These are phyloP conservation scores for Mychonastes homosphaera DNA, from an alignment of 139 green algal genomes.

Conservation along the genomic window DNA sequence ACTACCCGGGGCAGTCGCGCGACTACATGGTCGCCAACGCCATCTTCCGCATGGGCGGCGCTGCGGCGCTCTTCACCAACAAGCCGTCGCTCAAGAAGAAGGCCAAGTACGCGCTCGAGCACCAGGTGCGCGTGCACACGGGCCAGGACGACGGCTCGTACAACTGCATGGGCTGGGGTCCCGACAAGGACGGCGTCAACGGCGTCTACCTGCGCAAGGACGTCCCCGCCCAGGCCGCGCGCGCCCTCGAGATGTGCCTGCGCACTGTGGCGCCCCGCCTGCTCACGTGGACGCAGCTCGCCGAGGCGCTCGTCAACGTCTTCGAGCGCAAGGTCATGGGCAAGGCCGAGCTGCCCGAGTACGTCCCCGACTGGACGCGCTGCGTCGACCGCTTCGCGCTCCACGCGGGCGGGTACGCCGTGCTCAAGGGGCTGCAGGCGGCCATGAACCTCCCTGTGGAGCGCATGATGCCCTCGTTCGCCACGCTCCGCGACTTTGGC, in stretches of 20 bases:
- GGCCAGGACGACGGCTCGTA: slow-evolving; percentile 16
- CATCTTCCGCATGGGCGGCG: slow-evolving; percentile 31
- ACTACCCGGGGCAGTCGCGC: slow-evolving; percentile 21
- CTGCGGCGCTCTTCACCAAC: slow-evolving; percentile 41
- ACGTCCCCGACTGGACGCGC: slow-evolving; percentile 22
- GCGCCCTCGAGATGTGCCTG: slow-evolving; percentile 21
- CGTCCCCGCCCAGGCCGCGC: slow-evolving; percentile 24
- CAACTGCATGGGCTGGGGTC: slow-evolving; percentile 34
- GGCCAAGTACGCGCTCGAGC: slow-evolving; percentile 26
- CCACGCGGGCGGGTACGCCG: slow-evolving; percentile 23
- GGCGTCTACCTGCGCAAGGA: slow-evolving; percentile 44
- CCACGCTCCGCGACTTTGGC: slow-evolving; percentile 21
- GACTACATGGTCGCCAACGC: slow-evolving; percentile 24
- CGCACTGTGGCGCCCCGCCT: slow-evolving; percentile 17
- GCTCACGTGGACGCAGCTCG: slow-evolving; percentile 22
- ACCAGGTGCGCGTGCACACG: slow-evolving; percentile 29
- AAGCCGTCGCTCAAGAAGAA: slow-evolving; percentile 11
- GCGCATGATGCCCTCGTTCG: slow-evolving; percentile 20
- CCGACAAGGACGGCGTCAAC: slow-evolving; percentile 36
- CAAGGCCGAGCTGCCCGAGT: slow-evolving; percentile 9
- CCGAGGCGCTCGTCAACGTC: slow-evolving; percentile 19
- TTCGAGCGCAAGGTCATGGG: slow-evolving; percentile 18
- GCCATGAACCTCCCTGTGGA: slow-evolving; percentile 17
- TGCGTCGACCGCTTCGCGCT: slow-evolving; percentile 27
- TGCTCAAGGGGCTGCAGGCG: slow-evolving; percentile 21